Conservation (phyloP, 495 filamentous ascomycete genomes). For the Penicillium cataractarum region DNA sequence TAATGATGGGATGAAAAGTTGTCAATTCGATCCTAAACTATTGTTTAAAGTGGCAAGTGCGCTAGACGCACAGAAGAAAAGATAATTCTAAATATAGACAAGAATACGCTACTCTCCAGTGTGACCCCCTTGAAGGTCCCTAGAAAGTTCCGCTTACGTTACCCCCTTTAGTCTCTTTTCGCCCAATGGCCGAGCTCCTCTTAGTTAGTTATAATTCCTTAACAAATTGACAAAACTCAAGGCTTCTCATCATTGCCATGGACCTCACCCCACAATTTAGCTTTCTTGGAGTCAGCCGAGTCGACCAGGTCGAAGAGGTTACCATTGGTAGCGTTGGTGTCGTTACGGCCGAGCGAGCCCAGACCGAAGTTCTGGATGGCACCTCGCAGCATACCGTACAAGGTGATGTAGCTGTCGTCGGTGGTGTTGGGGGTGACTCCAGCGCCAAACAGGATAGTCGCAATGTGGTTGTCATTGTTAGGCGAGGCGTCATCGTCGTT, state of each 20-base stretch:
- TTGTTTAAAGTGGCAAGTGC: not conserved
- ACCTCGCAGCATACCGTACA: constrained; percentile 22
- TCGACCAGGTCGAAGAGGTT: constrained; percentile 12
- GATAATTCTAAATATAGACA: not conserved
- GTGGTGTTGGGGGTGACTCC: constrained; percentile 21
- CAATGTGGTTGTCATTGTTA: constrained; percentile 24
- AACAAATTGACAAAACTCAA: not conserved
- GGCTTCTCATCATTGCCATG: not conserved
- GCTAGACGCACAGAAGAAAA: not conserved
- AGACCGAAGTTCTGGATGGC: constrained; percentile 25
- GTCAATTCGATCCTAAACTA: not conserved
- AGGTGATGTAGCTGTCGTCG: constrained; percentile 23
- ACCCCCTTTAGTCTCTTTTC: too few relatives aligned
- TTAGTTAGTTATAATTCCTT: too few relatives aligned
- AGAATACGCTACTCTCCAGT: not conserved
- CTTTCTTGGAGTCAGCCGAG: not conserved
- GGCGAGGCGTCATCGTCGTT: constrained; percentile 15
- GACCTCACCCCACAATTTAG: not conserved
- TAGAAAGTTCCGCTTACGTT: too few relatives aligned
- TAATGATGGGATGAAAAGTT: not conserved
- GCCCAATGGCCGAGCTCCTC: too few relatives aligned
- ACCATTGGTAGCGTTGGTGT: constrained; percentile 29
- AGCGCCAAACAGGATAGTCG: constrained; percentile 20
- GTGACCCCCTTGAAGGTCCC: too few relatives aligned
- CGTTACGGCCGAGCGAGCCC: constrained; percentile 25